phyloP scores from a whole-genome alignment of 2,329 filamentous ascomycete species.

The Pseudogymnoascus sp. region DNA sequence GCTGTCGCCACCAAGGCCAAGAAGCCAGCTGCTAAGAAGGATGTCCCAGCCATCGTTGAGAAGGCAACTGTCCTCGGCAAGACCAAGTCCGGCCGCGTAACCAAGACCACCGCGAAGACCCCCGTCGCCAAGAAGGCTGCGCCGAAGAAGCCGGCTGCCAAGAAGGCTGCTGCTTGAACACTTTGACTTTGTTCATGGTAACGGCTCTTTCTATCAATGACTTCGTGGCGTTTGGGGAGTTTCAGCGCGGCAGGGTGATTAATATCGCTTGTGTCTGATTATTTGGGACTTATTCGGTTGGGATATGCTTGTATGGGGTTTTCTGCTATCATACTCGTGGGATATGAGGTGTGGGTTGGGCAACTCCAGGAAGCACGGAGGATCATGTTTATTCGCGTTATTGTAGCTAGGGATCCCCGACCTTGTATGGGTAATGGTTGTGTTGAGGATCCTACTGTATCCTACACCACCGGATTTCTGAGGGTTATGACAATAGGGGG shows the following conservation, averaged over 20 bases:
- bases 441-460: constrained; percentile 3
- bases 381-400: constrained; percentile 7
- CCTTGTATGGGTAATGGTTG: constrained; percentile 9
- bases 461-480: constrained; percentile 2
- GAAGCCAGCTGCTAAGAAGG: constrained; percentile 27
- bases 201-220: constrained; percentile 6
- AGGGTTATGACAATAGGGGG: constrained; percentile 9
- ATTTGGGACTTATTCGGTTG: constrained; percentile 2
- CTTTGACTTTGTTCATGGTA: background rate
- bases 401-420: constrained; percentile 9
- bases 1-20: constrained; percentile 32
- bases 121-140: constrained; percentile 42
- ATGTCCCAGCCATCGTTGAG: constrained; percentile 59
- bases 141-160: constrained; percentile 28
- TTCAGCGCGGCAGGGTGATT: constrained; percentile 5
- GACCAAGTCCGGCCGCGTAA: constrained; percentile 67
- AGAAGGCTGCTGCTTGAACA: constrained; percentile 22
- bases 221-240: constrained; percentile 7
- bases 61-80: constrained; percentile 56
- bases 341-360: constrained; percentile 7
- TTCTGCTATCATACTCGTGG: constrained; percentile 8
- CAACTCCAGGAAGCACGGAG: constrained; percentile 7
- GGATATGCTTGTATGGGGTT: constrained; percentile 5
- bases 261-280: constrained; percentile 7
- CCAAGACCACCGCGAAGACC: constrained; percentile 54